phyloP scores from a whole-genome alignment of 345 rosid species.

The Salix arbutifolia region DNA sequence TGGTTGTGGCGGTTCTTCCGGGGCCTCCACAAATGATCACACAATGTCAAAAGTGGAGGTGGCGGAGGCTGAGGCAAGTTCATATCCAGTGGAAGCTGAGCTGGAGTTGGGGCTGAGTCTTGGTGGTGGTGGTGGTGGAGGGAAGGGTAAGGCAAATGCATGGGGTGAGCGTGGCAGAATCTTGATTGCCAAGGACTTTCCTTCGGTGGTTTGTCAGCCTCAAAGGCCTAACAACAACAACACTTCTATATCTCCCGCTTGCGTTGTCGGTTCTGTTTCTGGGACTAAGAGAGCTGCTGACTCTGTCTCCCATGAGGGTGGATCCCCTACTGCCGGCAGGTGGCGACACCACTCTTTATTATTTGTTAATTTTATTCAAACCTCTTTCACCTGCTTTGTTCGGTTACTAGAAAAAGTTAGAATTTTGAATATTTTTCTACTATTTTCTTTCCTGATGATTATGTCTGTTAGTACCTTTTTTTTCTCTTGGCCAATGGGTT shows the following conservation, averaged over 20 bases:
- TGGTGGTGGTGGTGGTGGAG: conserved; percentile 44
- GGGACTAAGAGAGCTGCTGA: conserved; percentile 74
- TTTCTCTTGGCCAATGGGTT: background rate
- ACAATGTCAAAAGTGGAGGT: conserved; percentile 30
- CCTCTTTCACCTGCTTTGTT: background rate
- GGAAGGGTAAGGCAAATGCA: conserved; percentile 39
- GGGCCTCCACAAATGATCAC: conserved; percentile 31
- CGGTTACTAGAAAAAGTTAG: conserved; percentile 5
- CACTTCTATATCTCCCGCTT: conserved; percentile 11
- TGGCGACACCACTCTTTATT: conserved; percentile 1
- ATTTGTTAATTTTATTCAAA: background rate
- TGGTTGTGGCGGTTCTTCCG: conserved; percentile 18
- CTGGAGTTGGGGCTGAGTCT: conserved; percentile 67
- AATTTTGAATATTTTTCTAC: background rate
- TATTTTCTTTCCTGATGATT: background rate
- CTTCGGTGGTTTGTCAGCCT: conserved; percentile 35
- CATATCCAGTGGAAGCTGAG: conserved; percentile 48
- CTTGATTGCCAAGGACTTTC: conserved; percentile 71
- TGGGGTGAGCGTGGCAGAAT: conserved; percentile 80
- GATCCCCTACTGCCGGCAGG: conserved; percentile 67
- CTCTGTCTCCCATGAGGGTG: conserved; percentile 51
- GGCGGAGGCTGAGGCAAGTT: conserved; percentile 37
- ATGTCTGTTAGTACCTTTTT: background rate
- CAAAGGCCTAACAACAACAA: conserved; percentile 13
- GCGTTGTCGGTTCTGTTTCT: conserved; percentile 34